Base-by-base conservation (phyloP, 306 rosid genomes). In the Castanea sativa region DNA sequence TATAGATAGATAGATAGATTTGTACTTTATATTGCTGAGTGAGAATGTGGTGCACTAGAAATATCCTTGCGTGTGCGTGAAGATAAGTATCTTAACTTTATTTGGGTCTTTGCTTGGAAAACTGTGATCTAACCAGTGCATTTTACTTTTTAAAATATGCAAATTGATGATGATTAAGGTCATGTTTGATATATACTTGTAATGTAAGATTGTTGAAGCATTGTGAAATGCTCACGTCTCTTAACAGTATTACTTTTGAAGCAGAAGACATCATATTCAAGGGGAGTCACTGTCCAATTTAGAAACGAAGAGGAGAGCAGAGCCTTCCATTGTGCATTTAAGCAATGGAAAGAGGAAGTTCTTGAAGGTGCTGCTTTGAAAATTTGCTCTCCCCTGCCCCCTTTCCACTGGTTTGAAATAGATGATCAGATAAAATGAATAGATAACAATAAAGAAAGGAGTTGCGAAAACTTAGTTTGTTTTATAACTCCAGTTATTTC, bases 251-350 rank as follows among this genome's bases (percentile, higher is more conserved):
- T 79, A 35, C 51, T 81, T 85, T 80, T 90, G 80, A 73, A 83
- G 75, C 90, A 92, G 98, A 79, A 92, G 98, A 76, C 85, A 56
- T 63, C 82, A n/a, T 89, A 83, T 81, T 85, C 96, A 6, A 89
- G 76, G 70, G 99, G 92, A 75, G 78, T 92, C 73, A 69, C 83
- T 59, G 69, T 92, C 69, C 90, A 78, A 69, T 95, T 95, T 90
- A 90, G 82, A 80, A 89, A 85, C 25, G 94, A 91, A 88, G 92
- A 86, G 77, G 98, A 92, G 58, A 85, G 95, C 82, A 86, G 20
- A 6, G 94, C 88, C 56, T 91, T 92, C 82, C 95, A 95, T 78
- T 30, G 64, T 82, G 91, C 87, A 56, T 85, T 92, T 75, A 92
- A 91, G 87, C 91, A 86, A 78, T 84, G 91, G 97, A 91, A 89